A percentile compares a stretch with the other conserved stretches of the same genome.
phyloP scores from a whole-genome alignment of 129 eudicot genomes.

The Silybum marianum region DNA sequence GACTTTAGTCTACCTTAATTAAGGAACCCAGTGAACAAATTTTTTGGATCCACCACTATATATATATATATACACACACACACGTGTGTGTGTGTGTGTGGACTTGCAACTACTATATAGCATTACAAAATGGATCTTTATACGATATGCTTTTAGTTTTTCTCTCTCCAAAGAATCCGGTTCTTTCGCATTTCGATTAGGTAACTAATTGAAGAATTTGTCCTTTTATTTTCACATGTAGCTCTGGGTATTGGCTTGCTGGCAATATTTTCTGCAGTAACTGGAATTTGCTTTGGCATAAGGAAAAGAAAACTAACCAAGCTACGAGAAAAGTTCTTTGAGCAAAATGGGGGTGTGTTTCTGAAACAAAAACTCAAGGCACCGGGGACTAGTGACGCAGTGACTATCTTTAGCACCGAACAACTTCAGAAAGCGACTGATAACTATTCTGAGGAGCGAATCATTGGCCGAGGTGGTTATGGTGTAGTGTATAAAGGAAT shows the following conservation, averaged over 20 bases:
- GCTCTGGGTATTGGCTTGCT: constrained; percentile 18
- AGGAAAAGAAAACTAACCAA: constrained; percentile 37
- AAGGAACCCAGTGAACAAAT: too few relatives aligned
- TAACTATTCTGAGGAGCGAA: constrained; percentile 43
- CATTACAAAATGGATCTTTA: too few relatives aligned
- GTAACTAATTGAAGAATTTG: neutral
- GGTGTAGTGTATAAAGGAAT: constrained; percentile 62
- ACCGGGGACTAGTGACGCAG: constrained; percentile 15
- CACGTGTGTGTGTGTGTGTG: neutral
- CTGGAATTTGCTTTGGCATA: constrained; percentile 32
- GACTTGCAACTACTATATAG: neutral
- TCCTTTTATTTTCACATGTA: neutral
- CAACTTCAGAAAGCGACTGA: constrained; percentile 54
- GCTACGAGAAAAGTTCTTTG: constrained; percentile 48
- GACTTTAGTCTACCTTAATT: too few relatives aligned
- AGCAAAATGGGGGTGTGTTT: constrained; percentile 56
- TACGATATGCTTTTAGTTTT: neutral
- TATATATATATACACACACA: too few relatives aligned
- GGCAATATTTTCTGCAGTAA: constrained; percentile 17
- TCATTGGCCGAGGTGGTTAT: constrained; percentile 62
- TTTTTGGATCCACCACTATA: too few relatives aligned
- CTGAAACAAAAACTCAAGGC: constrained; percentile 44
- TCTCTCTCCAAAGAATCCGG: neutral
- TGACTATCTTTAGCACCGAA: constrained; percentile 43
- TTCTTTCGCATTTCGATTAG: neutral